phyloP scores from a whole-genome alignment of 805 yeast species.

The Saturnispora dispora region DNA sequence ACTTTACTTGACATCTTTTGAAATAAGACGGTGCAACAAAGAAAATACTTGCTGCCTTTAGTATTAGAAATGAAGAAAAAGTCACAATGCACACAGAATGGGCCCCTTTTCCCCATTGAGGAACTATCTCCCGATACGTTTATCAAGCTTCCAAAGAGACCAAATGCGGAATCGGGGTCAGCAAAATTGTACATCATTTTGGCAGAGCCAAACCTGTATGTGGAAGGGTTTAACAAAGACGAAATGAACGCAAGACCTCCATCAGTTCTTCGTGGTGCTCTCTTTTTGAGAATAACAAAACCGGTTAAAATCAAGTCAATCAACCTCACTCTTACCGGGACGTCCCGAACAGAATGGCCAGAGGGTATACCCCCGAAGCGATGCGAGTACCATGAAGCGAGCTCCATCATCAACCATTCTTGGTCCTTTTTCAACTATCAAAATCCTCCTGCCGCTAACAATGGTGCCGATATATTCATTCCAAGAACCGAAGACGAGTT shows the following conservation, averaged over 20 bases:
- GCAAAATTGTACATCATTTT: slow-evolving; percentile 63
- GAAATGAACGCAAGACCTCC: slow-evolving; percentile 67
- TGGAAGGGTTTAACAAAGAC: slow-evolving; percentile 68
- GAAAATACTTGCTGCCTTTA: neutral
- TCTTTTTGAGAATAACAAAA: slow-evolving; percentile 59
- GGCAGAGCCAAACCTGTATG: slow-evolving; percentile 71
- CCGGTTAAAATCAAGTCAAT: slow-evolving; percentile 64
- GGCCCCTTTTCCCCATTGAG: slow-evolving; percentile 43
- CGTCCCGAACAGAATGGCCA: slow-evolving; percentile 86
- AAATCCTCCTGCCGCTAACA: slow-evolving; percentile 22
- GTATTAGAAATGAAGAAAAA: neutral
- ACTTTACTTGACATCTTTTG: neutral
- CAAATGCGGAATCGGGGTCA: slow-evolving; percentile 52
- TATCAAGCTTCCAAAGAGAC: slow-evolving; percentile 46
- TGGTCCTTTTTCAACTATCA: slow-evolving; percentile 76
- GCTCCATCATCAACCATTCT: slow-evolving; percentile 62
- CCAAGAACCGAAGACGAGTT: slow-evolving; percentile 29
- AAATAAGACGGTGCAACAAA: neutral
- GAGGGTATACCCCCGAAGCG: slow-evolving; percentile 95
- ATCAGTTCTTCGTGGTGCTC: slow-evolving; percentile 69
- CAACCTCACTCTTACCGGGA: slow-evolving; percentile 53
- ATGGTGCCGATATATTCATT: slow-evolving; percentile 41
- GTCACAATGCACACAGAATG: slow-evolving; percentile 9
- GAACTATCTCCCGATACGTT: slow-evolving; percentile 28
- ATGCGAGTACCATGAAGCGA: slow-evolving; percentile 52